A percentile compares a stretch with the other conserved stretches of the same genome.
Evolutionary conservation across 495 filamentous ascomycete species (phyloP).

Genomic region (Halenospora varia): DNA sequence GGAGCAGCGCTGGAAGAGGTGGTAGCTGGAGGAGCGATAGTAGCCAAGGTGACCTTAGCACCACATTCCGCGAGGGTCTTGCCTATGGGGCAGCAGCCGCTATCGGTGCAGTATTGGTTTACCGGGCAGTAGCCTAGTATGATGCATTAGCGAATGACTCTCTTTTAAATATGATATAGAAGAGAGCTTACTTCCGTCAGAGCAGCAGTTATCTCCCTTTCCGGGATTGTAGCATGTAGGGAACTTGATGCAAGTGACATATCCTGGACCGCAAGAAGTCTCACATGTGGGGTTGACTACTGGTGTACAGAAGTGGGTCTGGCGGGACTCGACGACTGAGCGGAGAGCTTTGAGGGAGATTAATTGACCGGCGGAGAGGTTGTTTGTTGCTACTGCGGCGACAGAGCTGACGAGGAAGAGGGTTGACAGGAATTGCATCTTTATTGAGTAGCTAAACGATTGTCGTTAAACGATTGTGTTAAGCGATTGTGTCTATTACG

Average conservation of each 20-base stretch:
- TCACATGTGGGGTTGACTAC: background rate
- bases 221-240: conserved; percentile 5
- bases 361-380: background rate
- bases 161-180: background rate
- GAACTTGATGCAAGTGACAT: background rate
- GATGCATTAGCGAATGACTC: background rate
- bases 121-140: conserved; percentile 1
- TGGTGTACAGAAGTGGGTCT: background rate
- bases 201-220: conserved; percentile 1
- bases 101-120: background rate
- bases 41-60: background rate
- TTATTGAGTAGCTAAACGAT: background rate
- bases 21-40: conserved; percentile 1
- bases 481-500: no score
- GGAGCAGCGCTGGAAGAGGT: background rate
- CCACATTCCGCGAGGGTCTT: conserved; percentile 3
- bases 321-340: background rate
- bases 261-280: background rate
- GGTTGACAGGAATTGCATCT: background rate
- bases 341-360: background rate
- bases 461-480: no score
- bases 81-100: conserved; percentile 1
- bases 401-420: background rate
- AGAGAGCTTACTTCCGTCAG: conserved; percentile 4
- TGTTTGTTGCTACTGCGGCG: background rate